Percentiles rank a stretch among this genome's conserved stretches.
These are phyloP conservation scores for Microthlaspi erraticum DNA, from an alignment of 345 rosid species.

Conservation along the genomic window DNA sequence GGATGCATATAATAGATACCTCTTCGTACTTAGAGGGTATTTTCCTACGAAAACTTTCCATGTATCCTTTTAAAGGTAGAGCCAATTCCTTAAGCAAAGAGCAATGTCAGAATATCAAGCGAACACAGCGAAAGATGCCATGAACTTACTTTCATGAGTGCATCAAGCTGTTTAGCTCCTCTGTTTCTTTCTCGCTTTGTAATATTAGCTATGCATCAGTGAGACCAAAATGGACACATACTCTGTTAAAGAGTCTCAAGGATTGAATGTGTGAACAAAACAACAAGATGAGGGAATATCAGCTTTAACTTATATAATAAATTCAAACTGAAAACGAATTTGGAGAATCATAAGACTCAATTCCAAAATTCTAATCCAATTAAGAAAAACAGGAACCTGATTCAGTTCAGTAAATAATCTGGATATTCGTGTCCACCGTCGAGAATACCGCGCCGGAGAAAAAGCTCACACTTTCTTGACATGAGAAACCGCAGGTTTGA, in stretches of 20 bases:
- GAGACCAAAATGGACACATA: constrained; percentile 17
- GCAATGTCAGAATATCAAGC: not conserved
- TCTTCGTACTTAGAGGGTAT: constrained; percentile 71
- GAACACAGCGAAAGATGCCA: not conserved
- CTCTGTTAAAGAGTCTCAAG: not conserved
- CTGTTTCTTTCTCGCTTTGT: constrained; percentile 88
- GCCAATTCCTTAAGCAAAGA: constrained; percentile 69
- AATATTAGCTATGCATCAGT: constrained; percentile 86
- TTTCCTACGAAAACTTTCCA: constrained; percentile 73
- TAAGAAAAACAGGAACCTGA: too few relatives aligned
- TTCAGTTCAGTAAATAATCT: too few relatives aligned
- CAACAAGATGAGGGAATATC: not conserved
- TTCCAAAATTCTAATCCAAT: too few relatives aligned
- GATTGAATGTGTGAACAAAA: constrained; percentile 8
- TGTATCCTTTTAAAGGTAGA: constrained; percentile 69
- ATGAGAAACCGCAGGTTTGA: too few relatives aligned
- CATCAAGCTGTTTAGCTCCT: constrained; percentile 98
- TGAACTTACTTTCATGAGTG: constrained; percentile 80
- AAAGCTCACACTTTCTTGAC: too few relatives aligned
- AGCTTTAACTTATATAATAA: too few relatives aligned
- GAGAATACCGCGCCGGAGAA: too few relatives aligned
- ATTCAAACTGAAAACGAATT: too few relatives aligned
- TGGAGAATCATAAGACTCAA: too few relatives aligned
- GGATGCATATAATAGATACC: constrained; percentile 50
- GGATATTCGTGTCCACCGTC: too few relatives aligned